A percentile compares a stretch with the other conserved stretches of the same genome.
These are phyloP conservation scores for Nicotiana obtusifolia DNA, from an alignment of 257 asterid genomes.

Conservation along the genomic window DNA sequence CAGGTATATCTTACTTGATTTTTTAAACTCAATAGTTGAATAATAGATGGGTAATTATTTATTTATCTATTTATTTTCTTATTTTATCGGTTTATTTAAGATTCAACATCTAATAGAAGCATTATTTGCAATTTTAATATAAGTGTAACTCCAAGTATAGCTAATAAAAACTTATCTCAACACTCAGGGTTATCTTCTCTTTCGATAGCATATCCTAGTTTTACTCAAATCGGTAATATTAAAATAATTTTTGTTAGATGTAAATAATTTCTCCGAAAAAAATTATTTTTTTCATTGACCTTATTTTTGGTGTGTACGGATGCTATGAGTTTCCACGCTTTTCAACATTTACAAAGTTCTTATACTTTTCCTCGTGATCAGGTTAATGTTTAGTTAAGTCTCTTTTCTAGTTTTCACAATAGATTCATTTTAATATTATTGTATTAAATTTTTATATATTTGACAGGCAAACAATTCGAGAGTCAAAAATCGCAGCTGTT, in stretches of 20 bases:
- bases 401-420: not conserved
- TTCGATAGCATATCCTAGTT: not conserved
- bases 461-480: not conserved
- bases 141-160: not conserved
- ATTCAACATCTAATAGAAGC: not conserved
- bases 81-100: not conserved
- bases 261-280: not conserved
- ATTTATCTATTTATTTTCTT: no score
- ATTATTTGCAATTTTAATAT: no score
- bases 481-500: not conserved
- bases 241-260: not conserved
- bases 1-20: not conserved
- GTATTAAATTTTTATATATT: not conserved
- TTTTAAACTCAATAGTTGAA: not conserved
- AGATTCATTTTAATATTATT: not conserved
- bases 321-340: not conserved
- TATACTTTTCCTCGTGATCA: not conserved
- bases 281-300: not conserved
- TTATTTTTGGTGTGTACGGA: not conserved
- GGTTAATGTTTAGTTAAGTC: not conserved
- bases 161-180: not conserved
- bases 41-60: not conserved
- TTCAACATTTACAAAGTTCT: not conserved
- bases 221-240: not conserved
- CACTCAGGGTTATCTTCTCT: not conserved